Conservation (phyloP, 192 early-diverging fungal genomes). For the Backusella circina region DNA sequence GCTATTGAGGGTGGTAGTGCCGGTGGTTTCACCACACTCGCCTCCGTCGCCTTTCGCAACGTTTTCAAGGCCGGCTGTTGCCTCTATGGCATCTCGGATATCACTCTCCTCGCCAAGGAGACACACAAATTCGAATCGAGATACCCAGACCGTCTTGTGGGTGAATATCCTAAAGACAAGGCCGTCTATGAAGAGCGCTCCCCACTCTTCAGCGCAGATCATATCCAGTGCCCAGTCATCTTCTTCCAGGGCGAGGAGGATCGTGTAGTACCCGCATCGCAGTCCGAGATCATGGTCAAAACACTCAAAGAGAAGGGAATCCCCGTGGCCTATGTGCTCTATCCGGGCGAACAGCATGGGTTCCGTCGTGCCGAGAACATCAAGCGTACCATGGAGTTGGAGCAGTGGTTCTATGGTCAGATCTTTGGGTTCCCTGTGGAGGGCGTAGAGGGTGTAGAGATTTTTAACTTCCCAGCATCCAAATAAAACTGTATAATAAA, state of each 20-base stretch:
- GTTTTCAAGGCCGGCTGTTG: conserved; percentile 72
- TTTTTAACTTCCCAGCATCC: conserved; percentile 19
- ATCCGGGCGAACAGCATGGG: conserved; percentile 67
- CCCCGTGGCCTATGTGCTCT: conserved; percentile 56
- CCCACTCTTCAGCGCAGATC: conserved; percentile 57
- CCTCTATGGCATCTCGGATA: conserved; percentile 71
- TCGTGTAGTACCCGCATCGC: conserved; percentile 72
- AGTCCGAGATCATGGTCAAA: conserved; percentile 70
- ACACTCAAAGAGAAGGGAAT: conserved; percentile 59
- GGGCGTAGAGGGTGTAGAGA: conserved; percentile 26
- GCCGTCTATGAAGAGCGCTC: conserved; percentile 60
- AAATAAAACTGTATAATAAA: background rate
- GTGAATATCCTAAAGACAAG: conserved; percentile 51
- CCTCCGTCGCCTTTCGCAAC: conserved; percentile 62
- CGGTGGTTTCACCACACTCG: conserved; percentile 67
- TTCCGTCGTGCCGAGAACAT: conserved; percentile 69
- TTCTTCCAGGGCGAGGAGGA: conserved; percentile 76
- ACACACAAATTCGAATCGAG: conserved; percentile 82
- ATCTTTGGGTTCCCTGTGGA: conserved; percentile 66
- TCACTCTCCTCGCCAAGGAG: conserved; percentile 60
- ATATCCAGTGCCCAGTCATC: conserved; percentile 59
- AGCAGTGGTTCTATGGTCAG: conserved; percentile 66
- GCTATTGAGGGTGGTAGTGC: conserved; percentile 67
- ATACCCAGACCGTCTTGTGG: conserved; percentile 60
- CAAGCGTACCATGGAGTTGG: conserved; percentile 53